These are phyloP conservation scores for Thuja plicata DNA, from an alignment of 83 land plant genomes.

Conservation along the genomic window DNA sequence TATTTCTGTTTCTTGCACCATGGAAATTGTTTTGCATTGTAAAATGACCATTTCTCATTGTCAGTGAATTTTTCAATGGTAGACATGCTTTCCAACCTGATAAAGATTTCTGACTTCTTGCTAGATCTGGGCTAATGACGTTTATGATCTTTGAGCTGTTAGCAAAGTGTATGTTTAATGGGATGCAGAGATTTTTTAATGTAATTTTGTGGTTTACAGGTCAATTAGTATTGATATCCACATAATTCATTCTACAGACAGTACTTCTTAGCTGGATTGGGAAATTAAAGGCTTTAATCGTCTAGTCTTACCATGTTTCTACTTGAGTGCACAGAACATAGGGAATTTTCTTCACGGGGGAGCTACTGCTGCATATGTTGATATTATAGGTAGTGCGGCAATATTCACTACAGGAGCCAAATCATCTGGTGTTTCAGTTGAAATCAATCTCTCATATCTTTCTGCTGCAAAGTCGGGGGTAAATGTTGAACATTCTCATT, in stretches of 20 bases:
- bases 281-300: background rate
- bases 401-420: conserved; percentile 34
- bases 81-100: background rate
- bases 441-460: conserved; percentile 66
- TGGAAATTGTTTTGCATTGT: background rate
- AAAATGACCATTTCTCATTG: too few relatives aligned
- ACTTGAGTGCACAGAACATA: conserved; percentile 26
- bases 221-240: background rate
- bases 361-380: conserved; percentile 57
- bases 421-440: conserved; percentile 58
- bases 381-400: conserved; percentile 56
- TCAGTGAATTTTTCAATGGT: background rate
- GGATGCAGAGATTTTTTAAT: too few relatives aligned
- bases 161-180: background rate
- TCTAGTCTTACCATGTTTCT: background rate
- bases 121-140: background rate
- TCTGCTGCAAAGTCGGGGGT: conserved; percentile 53
- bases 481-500: conserved; percentile 11
- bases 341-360: conserved; percentile 65
- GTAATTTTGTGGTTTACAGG: background rate
- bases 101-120: background rate
- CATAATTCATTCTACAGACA: background rate
- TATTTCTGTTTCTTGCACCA: background rate
- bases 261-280: background rate
- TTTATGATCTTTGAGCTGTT: background rate